A percentile compares a stretch with the other conserved stretches of the same genome.
Conservation (phyloP, 1,284 basidiomycete species). For the Apiotrichum veenhuisii region DNA sequence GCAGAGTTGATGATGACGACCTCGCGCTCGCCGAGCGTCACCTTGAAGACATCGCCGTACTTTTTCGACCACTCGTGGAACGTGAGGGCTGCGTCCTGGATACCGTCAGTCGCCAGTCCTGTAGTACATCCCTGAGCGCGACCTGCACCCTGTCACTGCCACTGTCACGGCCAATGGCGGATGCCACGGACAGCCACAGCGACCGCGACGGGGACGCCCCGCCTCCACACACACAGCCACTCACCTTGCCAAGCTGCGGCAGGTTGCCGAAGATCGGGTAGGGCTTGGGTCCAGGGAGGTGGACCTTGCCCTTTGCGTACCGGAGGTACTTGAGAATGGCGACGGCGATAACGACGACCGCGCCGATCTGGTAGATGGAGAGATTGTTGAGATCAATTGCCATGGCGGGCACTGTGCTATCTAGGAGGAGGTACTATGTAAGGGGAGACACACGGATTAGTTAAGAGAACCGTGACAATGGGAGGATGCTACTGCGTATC, state of each 20-base stretch:
- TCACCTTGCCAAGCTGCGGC: constrained; percentile 9
- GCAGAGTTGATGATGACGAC: constrained; percentile 21
- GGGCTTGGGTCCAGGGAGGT: constrained; percentile 16
- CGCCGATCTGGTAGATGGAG: background rate
- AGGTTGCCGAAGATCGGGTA: constrained; percentile 20
- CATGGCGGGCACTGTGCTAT: background rate
- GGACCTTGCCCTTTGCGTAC: constrained; percentile 19
- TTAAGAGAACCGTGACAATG: too few species aligned
- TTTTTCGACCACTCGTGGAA: constrained; percentile 20
- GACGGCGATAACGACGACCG: constrained; percentile 11
- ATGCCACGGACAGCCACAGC: background rate
- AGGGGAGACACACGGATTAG: too few species aligned
- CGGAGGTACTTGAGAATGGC: constrained; percentile 11
- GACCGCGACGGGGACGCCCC: background rate
- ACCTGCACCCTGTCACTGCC: too few species aligned
- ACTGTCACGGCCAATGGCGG: too few species aligned
- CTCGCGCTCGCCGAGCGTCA: constrained; percentile 23
- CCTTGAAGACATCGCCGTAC: constrained; percentile 23
- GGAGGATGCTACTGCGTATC: too few species aligned
- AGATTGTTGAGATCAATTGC: background rate
- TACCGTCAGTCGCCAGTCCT: background rate
- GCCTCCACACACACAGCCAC: too few species aligned
- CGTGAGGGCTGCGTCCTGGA: constrained; percentile 15
- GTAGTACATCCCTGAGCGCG: too few species aligned
- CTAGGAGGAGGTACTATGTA: too few species aligned